phyloP scores from a whole-genome alignment of 139 green algal genomes.

The Chlorella ohadii region DNA sequence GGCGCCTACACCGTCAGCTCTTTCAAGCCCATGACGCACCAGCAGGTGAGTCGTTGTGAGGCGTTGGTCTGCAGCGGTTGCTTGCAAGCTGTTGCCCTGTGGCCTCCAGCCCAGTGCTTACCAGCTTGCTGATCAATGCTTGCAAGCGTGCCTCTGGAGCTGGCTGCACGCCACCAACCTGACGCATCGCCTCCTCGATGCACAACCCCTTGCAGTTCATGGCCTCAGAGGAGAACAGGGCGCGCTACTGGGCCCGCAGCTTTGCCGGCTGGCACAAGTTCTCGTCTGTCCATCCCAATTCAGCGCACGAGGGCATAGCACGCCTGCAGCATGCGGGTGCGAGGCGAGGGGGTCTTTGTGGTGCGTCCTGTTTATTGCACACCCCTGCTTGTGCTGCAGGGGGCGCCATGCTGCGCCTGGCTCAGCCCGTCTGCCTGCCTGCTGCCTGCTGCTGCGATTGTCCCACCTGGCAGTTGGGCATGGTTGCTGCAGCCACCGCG shows the following conservation, averaged over 20 bases:
- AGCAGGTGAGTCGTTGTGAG: conserved; percentile 60
- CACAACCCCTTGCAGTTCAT: conserved; percentile 82
- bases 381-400: too few relatives aligned
- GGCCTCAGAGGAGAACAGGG: conserved; percentile 51
- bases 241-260: conserved; percentile 91
- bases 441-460: too few relatives aligned
- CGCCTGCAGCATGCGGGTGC: conserved; percentile 66
- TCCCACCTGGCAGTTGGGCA: too few relatives aligned
- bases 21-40: conserved; percentile 88
- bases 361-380: too few relatives aligned
- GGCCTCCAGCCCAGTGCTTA: too few relatives aligned
- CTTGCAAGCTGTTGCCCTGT: too few relatives aligned
- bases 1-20: conserved; percentile 83
- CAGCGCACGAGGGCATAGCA: conserved; percentile 73
- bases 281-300: conserved; percentile 67
- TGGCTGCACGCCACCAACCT: too few relatives aligned
- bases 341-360: not conserved
- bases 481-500: too few relatives aligned
- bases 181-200: not conserved
- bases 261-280: conserved; percentile 91
- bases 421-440: too few relatives aligned
- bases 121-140: too few relatives aligned
- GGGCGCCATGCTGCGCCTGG: too few relatives aligned
- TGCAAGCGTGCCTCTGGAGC: too few relatives aligned
- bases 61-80: not conserved